A percentile compares a stretch with the other conserved stretches of the same genome.
Conservation (phyloP, 2,329 filamentous ascomycete species). For the Fusarium tupiense region DNA sequence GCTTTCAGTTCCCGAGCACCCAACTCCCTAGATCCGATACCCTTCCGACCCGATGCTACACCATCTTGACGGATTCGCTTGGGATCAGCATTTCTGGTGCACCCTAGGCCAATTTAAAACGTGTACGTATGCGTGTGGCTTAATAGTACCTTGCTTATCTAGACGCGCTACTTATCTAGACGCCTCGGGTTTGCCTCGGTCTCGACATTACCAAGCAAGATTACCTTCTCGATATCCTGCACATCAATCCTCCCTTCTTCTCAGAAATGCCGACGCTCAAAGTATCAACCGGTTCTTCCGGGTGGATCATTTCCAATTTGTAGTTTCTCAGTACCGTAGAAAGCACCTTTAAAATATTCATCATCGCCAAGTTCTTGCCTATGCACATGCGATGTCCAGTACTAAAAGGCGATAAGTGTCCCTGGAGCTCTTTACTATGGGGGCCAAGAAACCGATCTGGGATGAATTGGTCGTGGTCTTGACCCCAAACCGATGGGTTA, state of each 20-base stretch:
- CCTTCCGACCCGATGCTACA: too few species aligned
- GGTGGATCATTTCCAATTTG: neutral
- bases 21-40: neutral
- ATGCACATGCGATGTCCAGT: neutral
- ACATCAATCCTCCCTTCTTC: neutral
- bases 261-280: neutral
- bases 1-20: neutral
- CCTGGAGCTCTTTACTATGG: neutral
- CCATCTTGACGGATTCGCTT: neutral
- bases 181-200: neutral
- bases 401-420: neutral
- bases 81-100: rapidly evolving
- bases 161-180: neutral
- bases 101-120: neutral
- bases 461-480: neutral
- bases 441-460: neutral
- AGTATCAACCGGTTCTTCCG: neutral
- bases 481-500: neutral
- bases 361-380: neutral
- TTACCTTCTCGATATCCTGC: neutral
- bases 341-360: neutral
- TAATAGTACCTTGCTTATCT: neutral
- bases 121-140: rapidly evolving
- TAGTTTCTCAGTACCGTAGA: neutral
- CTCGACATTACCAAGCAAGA: neutral